Percentiles rank a stretch among this genome's conserved stretches.
phyloP scores from a whole-genome alignment of 164 flowering plant species.

The Chimonanthus praecox region DNA sequence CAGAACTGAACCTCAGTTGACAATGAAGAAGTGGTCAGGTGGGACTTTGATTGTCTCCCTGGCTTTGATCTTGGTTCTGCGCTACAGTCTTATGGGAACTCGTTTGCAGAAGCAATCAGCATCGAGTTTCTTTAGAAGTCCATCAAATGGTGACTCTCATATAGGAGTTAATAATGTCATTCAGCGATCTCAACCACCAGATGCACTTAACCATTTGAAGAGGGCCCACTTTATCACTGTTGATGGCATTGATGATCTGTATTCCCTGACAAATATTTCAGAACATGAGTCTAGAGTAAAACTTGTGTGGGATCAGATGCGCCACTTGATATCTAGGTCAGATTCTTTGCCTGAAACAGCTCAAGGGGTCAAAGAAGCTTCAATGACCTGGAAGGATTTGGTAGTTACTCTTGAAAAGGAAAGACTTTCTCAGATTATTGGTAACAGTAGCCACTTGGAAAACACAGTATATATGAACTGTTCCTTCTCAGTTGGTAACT shows the following conservation, averaged over 20 bases:
- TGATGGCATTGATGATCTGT: constrained; percentile 53
- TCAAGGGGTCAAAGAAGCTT: constrained; percentile 80
- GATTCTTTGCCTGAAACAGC: constrained; percentile 71
- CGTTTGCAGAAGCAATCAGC: constrained; percentile 43
- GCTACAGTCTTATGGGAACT: constrained; percentile 39
- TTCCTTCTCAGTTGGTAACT: constrained; percentile 40
- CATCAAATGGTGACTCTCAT: constrained; percentile 23
- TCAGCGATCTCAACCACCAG: constrained; percentile 11
- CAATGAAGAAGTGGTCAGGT: constrained; percentile 82
- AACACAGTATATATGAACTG: constrained; percentile 30
- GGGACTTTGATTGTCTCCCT: constrained; percentile 48
- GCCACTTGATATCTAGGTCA: constrained; percentile 49
- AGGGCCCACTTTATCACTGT: constrained; percentile 34
- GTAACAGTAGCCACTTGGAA: constrained; percentile 5
- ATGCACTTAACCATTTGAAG: constrained; percentile 10
- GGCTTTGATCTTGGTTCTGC: constrained; percentile 45
- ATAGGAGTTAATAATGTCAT: neutral
- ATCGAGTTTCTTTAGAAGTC: constrained; percentile 41
- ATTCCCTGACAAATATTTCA: constrained; percentile 25
- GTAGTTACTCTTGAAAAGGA: constrained; percentile 34
- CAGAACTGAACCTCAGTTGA: constrained; percentile 15
- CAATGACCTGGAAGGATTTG: constrained; percentile 62
- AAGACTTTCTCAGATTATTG: constrained; percentile 18
- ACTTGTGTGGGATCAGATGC: constrained; percentile 64
- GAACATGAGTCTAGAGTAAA: constrained; percentile 37